phyloP scores from a whole-genome alignment of 148 eudicot species.

The Pouteria glomerata region DNA sequence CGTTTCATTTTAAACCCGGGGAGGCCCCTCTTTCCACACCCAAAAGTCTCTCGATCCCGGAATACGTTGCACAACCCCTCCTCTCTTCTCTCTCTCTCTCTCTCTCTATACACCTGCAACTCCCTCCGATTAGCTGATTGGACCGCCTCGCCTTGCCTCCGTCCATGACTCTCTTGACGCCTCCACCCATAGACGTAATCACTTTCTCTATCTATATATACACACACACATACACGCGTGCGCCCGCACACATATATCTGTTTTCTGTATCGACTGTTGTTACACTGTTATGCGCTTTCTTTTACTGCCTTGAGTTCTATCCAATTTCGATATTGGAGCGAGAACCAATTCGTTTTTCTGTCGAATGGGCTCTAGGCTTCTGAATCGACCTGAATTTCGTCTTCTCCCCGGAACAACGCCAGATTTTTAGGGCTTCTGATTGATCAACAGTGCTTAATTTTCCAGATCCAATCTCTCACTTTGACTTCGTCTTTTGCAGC shows the following conservation, averaged over 20 bases:
- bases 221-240: too few species aligned
- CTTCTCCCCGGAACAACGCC: background rate
- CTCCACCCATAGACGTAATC: slow-evolving; percentile 22
- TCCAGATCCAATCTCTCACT: slow-evolving; percentile 22
- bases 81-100: slow-evolving; percentile 8
- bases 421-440: slow-evolving; percentile 8
- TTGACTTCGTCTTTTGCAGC: slow-evolving; percentile 18
- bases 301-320: background rate
- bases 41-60: background rate
- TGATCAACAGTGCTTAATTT: slow-evolving; percentile 1
- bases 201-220: slow-evolving; percentile 9
- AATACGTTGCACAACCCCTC: too few species aligned
- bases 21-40: background rate
- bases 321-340: background rate
- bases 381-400: background rate
- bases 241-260: too few species aligned
- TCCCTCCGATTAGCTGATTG: too few species aligned
- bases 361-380: too few species aligned
- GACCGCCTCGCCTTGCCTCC: background rate
- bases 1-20: background rate
- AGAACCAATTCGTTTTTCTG: background rate
- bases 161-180: slow-evolving; percentile 26
- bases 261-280: too few species aligned
- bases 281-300: slow-evolving; percentile 2
- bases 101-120: too few species aligned